Evolutionary conservation across 2,329 filamentous ascomycete genomes (phyloP), one percentile per base, ranked within the genome.

Genomic region (Fusarium vanettenii): DNA sequence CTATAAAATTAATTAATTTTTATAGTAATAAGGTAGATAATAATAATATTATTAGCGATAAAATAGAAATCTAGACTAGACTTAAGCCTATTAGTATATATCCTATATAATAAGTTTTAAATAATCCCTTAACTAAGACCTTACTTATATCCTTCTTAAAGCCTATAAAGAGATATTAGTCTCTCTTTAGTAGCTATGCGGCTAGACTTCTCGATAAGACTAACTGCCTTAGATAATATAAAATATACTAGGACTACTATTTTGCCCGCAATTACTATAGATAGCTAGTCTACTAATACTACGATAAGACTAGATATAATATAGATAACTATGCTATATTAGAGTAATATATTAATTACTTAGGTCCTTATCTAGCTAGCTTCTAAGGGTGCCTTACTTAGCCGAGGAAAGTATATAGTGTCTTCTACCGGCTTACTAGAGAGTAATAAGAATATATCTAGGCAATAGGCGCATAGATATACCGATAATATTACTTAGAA

Each of bases 141-240:
- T 45, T 74, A 39, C 64, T 75, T 41, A 45, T 72, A 11, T 70
- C 59, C 37, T 74, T 72, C 43, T 52, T 66, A 20, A 64, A 70
- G 57, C 59, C 69, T n/a, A 66, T 59, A 25, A 74, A 74, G 52
- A 64, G 50, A 67, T 61, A 45, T 29, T 70, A 66, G 68, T 56
- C 39, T 8, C 60, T 73, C 37, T 39, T 39, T n/a, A n/a, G 18
- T 7, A 39, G 37, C 18, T 8, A 10, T 6, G 6, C 7, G 18
- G 37, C 37, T 9, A 39, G 37, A n/a, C 16, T 39, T n/a, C 8
- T 39, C 7, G 9, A 39, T 9, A 39, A 39, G 16, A 39, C 6
- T 16, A 16, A 39, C 18, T 8, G 18, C 16, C 37, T 16, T 9
- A 39, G 18, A 16, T 7, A 39, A n/a, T 39, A n/a, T 16, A n/a